A percentile compares a stretch with the other conserved stretches of the same genome.
Conservation (phyloP, 768 basidiomycete genomes). For the Pholiota conissans region DNA sequence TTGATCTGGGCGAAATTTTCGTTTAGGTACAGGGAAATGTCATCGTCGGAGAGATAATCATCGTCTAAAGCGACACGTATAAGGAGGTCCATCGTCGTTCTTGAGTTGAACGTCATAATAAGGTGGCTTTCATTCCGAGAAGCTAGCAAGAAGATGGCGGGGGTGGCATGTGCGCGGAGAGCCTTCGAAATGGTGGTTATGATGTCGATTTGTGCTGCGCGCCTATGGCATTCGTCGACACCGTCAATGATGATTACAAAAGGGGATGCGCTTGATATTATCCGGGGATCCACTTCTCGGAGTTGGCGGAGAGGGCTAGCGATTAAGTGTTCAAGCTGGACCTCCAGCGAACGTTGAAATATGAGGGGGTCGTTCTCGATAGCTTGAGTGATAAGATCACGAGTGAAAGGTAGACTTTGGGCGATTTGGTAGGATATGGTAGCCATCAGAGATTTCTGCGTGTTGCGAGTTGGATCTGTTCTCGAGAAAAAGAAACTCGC, state of each 20-base stretch:
- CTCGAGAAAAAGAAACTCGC: constrained; percentile 16
- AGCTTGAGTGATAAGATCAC: neutral
- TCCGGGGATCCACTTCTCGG: neutral
- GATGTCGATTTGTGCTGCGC: neutral
- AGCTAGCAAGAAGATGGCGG: constrained; percentile 5
- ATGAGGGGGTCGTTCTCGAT: constrained; percentile 8
- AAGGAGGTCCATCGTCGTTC: neutral
- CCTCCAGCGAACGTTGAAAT: neutral
- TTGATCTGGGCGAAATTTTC: constrained; percentile 7
- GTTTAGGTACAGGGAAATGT: constrained; percentile 6
- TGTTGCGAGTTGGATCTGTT: constrained; percentile 7
- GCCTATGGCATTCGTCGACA: constrained; percentile 12
- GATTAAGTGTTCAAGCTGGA: constrained; percentile 7
- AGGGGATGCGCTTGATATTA: neutral
- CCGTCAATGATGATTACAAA: constrained; percentile 12
- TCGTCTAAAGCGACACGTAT: constrained; percentile 9
- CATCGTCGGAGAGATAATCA: constrained; percentile 8
- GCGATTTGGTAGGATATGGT: constrained; percentile 8
- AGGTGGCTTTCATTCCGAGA: constrained; percentile 6
- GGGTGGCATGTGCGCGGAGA: neutral
- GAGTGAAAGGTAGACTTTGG: constrained; percentile 2
- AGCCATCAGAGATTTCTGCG: constrained; percentile 3
- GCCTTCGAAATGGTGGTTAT: neutral
- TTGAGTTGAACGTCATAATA: constrained; percentile 3
- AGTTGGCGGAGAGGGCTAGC: neutral